Evolutionary conservation across 495 filamentous ascomycete species (phyloP), one percentile per base, ranked within the genome.

Genomic region (Aspergillus leporis): DNA sequence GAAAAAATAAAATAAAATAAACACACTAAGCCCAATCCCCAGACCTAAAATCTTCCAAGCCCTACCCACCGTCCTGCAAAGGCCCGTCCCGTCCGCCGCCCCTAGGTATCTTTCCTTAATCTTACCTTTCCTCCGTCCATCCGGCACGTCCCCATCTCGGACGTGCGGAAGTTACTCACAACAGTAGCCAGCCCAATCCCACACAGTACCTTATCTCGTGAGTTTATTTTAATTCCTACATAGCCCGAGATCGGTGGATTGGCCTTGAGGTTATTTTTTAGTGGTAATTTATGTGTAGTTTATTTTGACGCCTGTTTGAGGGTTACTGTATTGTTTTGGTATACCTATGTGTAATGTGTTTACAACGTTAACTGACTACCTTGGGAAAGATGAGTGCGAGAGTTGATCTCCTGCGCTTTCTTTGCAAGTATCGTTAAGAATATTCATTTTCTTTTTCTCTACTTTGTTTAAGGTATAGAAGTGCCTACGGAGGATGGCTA

Each of bases 221-320:
- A 55, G 36, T 40, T 46, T 30, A 45, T 59, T 50, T 36, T 59
- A 12, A 14, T 30, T 47, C 25, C 31, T 48, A 50, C 22, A 47
- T n/a, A 22, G 38, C n/a, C 43, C 38, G 51, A 30, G 19, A 30
- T 34, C 18, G 46, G 18, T 41, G 32, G 58, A 55, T 55, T n/a
- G 55, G 56, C 53, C 54, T 61, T 8, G 38, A 46, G 13, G 21
- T 32, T 57, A 47, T 47, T 47, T 46, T 19, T 49, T 58, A 58
- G 56, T 58, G 46, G 61, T 51, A 38, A 23, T 51, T 62, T 55
- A 5, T 12, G n/a, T 57, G 49, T 52, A 62, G 66, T 53, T 65
- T 65, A 68, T 68, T 65, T 68, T 52, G 55, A 68, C 66, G 2
- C 50, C 49, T 50, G 54, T 61, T 21, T 60, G 47, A 38, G 28